phyloP scores from a whole-genome alignment of 2,329 filamentous ascomycete species.

The Aspergillus carbonarius region DNA sequence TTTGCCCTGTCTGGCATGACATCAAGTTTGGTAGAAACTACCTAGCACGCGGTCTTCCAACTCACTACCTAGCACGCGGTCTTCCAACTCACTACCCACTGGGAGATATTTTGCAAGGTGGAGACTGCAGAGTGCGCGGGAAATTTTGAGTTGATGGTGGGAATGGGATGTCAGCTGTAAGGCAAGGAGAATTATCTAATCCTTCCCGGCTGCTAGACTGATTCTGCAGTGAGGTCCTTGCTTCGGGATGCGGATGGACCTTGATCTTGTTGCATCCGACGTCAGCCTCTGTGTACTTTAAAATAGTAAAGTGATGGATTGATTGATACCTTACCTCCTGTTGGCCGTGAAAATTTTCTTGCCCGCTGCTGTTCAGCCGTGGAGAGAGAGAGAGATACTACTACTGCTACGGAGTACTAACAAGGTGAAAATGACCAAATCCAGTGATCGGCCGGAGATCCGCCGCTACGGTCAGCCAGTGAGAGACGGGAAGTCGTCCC shows the following conservation, averaged over 20 bases:
- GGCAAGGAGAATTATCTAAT: background rate
- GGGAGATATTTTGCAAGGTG: background rate
- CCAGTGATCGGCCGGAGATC: background rate
- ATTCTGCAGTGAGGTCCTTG: background rate
- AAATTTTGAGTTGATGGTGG: background rate
- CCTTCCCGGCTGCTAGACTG: background rate
- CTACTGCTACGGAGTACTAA: background rate
- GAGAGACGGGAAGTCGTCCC: no score
- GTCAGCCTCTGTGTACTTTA: background rate
- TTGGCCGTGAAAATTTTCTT: background rate
- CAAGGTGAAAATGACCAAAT: background rate
- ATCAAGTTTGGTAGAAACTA: background rate
- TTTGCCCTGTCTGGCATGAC: background rate
- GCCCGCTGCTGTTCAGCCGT: background rate
- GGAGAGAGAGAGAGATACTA: background rate
- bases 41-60: background rate
- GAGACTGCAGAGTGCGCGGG: background rate
- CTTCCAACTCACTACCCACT: background rate
- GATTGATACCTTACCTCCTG: background rate
- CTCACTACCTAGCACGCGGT: background rate
- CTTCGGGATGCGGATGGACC: background rate
- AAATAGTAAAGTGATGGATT: background rate
- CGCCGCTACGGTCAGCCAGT: slow-evolving; percentile 1
- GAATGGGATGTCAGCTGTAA: background rate
- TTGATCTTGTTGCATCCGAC: background rate